These are phyloP conservation scores for Fusarium stilboides DNA, from an alignment of 2,329 filamentous ascomycete species.

Conservation along the genomic window DNA sequence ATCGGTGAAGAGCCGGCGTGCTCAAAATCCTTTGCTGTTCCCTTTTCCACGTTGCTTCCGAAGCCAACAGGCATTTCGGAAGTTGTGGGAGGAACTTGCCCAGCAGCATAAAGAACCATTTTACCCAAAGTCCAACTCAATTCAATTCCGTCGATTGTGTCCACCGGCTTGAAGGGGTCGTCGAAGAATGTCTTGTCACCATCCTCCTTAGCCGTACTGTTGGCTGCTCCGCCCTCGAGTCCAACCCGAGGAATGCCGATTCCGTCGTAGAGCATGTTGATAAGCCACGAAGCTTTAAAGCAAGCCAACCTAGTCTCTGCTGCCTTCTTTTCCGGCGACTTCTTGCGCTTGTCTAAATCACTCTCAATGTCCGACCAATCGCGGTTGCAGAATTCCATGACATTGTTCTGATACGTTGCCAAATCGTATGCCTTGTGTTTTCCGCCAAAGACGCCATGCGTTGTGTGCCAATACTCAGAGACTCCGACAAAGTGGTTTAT, in stretches of 20 bases:
- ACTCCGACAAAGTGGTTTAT: constrained; percentile 98
- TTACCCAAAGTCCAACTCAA: constrained; percentile 98
- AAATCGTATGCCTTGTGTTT: constrained; percentile 90
- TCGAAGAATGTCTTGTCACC: constrained; percentile 81
- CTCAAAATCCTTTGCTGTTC: constrained; percentile 84
- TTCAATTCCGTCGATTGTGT: constrained; percentile 92
- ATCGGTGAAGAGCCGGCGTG: constrained; percentile 75
- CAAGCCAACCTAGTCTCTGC: constrained; percentile 89
- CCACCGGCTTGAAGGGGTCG: constrained; percentile 90
- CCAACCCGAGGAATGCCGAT: constrained; percentile 93
- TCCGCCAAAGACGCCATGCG: constrained; percentile 90
- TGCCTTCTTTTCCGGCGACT: constrained; percentile 82
- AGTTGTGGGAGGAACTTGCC: constrained; percentile 80
- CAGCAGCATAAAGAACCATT: constrained; percentile 94
- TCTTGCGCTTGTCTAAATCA: constrained; percentile 76
- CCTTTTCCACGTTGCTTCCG: constrained; percentile 81
- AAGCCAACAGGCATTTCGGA: constrained; percentile 85
- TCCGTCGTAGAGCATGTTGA: constrained; percentile 95
- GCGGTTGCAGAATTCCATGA: constrained; percentile 86
- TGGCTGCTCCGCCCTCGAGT: constrained; percentile 74
- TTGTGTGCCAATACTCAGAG: constrained; percentile 99
- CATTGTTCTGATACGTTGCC: constrained; percentile 87
- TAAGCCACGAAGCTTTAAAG: constrained; percentile 98
- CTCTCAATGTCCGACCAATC: constrained; percentile 84
- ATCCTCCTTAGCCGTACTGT: constrained; percentile 82